Evolutionary conservation across 495 filamentous ascomycete species (phyloP).

Genomic region (Annulohypoxylon maeteangense): DNA sequence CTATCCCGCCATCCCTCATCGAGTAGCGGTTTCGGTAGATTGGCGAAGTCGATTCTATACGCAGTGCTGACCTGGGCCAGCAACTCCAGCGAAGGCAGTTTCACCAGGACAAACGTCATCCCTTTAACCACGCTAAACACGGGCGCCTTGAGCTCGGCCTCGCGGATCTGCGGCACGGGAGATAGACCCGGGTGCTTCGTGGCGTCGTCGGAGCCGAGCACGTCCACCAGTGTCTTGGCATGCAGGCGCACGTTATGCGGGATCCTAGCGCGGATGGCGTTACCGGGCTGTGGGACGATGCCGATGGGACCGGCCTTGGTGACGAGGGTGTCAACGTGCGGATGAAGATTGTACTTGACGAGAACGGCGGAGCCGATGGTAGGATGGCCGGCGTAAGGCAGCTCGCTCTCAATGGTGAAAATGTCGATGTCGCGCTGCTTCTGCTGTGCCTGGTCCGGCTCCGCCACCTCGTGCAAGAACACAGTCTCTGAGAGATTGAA

Average conservation of each 20-base stretch:
- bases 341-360: conserved; percentile 48
- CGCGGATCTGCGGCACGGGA: conserved; percentile 41
- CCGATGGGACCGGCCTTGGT: conserved; percentile 70
- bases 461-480: conserved; percentile 69
- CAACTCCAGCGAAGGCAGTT: conserved; percentile 59
- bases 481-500: conserved; percentile 90
- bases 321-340: conserved; percentile 54
- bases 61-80: conserved; percentile 50
- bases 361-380: conserved; percentile 76
- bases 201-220: conserved; percentile 11
- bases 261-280: conserved; percentile 63
- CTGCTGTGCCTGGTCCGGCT: not conserved
- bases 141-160: conserved; percentile 54
- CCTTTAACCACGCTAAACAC: conserved; percentile 74
- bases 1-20: conserved; percentile 69
- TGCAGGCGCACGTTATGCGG: conserved; percentile 76
- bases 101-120: conserved; percentile 71
- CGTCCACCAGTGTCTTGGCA: conserved; percentile 42
- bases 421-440: conserved; percentile 69
- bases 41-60: conserved; percentile 45
- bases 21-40: conserved; percentile 46
- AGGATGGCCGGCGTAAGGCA: conserved; percentile 83
- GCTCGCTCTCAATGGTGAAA: conserved; percentile 69
- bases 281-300: conserved; percentile 29
- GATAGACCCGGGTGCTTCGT: conserved; percentile 36